Base-by-base conservation (phyloP, 257 asterid genomes). In the Lavandula angustifolia region DNA sequence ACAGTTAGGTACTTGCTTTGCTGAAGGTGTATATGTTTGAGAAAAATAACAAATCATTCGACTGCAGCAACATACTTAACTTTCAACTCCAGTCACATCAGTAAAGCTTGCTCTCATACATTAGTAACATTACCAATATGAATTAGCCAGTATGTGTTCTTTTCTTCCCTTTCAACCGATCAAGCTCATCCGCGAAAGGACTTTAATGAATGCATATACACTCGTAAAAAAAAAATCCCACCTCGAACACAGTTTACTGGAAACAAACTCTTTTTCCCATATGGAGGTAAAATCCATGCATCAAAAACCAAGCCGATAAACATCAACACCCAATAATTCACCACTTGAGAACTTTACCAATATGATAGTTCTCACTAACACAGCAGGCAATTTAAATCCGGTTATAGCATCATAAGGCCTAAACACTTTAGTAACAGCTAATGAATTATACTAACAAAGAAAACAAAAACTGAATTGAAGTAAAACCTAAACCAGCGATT, bases 251-350 rank as follows among this genome's bases (percentile, higher is more conserved):
- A 9, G 44, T 40, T 40, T 40, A 3, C 44, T 8, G 16, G 48
- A 42, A 42, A 42, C 16, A 2, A 42, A 42, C 48, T 12, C 48
- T 12, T 42, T 40, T 42, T 42, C 44, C 48, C 48, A 42, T 42
- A 42, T 14, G 4, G 16, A 42, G 48, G 48, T 14, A 42, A 42
- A 11, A 5, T 42, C 5, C 18, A 44, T n/a, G 50, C 8, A 12
- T 5, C 17, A n/a, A 44, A 44, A n/a, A 44, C 8, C 48, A 42
- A 42, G 0, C 48, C 3, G 3, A 5, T 1, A 13, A 6, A 53
- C 18, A 22, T 60, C 40, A 60, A 48, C 64, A 42, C 6, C 32
- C 50, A 50, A 38, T 3, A 38, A 34, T 60, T 60, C 2, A 64
- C 52, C 40, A 52, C 17, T 22, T 22, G 7, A 38, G 61, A 29